Base-by-base conservation (phyloP, 345 rosid species). In the Odontarrhena argentea region DNA sequence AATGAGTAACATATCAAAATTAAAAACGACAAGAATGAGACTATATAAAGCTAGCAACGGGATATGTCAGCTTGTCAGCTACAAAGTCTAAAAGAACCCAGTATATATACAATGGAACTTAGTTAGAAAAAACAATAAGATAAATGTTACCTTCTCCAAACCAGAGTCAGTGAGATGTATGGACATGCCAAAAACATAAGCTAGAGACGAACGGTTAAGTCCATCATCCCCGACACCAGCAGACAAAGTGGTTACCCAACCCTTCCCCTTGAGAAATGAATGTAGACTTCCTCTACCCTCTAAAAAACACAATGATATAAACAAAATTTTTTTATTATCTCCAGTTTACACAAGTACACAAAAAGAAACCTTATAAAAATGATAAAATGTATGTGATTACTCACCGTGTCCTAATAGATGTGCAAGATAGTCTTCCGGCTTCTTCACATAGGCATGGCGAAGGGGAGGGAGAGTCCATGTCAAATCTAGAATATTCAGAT, bases 271-370 rank as follows among this genome's bases (percentile, higher is more conserved):
- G 63, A 94, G 86, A 73, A 94, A 77, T 50, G 85, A 87, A 81
- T 73, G 91, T 70, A 94, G 70, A 79, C 99, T 94, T 76, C 99
- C 99, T 83, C 79, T 90, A 55, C 99, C 99, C 97, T 94, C 99
- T 94, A 83, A 48, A 79, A 61, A 70, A 68, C 62, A 68, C 60
- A 72, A 60, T 37, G 51, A 49, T 53, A 55, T 15, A 56, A 67
- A 74, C 45, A 53, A 67, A 40, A 40, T 54, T 53, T 8, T 18
- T 54, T 74, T 38, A 74, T 6, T 30, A 45, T 32, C 36, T 28
- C 15, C 51, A 60, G 28, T 35, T 47, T 45, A 45, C 53, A 60
- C 24, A 68, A 45, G 47, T 50, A 36, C 2, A 14, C 60, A 47
- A 30, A 8, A 15, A 54, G 41, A 56, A 64, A 44, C 34, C 40